Conservation (phyloP, 768 basidiomycete species). For the Lepiota brunneoincarnata region DNA sequence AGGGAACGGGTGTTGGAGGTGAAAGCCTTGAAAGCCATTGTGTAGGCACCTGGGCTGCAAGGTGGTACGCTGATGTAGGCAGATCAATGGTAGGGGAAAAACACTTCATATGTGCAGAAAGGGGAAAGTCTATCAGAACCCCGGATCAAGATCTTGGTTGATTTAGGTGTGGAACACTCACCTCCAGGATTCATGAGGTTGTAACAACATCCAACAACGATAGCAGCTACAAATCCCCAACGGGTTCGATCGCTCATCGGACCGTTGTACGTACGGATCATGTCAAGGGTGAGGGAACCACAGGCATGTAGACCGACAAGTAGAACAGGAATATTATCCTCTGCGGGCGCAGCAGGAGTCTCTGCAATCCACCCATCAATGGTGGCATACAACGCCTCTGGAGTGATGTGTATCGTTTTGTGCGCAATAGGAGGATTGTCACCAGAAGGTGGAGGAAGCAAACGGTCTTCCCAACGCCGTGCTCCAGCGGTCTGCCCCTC, state of each 20-base stretch:
- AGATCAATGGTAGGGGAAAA: constrained; percentile 35
- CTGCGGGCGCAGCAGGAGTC: background rate
- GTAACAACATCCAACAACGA: constrained; percentile 79
- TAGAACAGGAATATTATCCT: constrained; percentile 41
- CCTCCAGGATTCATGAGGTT: constrained; percentile 61
- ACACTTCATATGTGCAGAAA: constrained; percentile 33
- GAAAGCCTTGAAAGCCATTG: constrained; percentile 45
- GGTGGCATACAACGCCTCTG: constrained; percentile 40
- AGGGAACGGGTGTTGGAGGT: constrained; percentile 23
- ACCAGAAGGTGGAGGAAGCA: constrained; percentile 16
- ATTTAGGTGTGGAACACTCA: constrained; percentile 20
- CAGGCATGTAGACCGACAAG: constrained; percentile 75
- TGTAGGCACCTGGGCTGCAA: constrained; percentile 69
- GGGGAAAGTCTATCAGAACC: constrained; percentile 48
- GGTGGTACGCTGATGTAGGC: constrained; percentile 55
- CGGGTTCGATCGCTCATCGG: constrained; percentile 10
- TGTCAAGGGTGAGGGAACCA: constrained; percentile 67
- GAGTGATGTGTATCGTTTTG: constrained; percentile 52
- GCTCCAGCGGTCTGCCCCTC: constrained; percentile 59
- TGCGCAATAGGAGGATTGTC: constrained; percentile 44
- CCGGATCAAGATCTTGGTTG: background rate
- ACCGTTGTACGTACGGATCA: constrained; percentile 52
- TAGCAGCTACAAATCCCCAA: constrained; percentile 53
- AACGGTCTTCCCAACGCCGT: constrained; percentile 35
- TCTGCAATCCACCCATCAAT: constrained; percentile 52